phyloP scores from a whole-genome alignment of 495 filamentous ascomycete genomes.

The Podospora bellae-mahoneyi region DNA sequence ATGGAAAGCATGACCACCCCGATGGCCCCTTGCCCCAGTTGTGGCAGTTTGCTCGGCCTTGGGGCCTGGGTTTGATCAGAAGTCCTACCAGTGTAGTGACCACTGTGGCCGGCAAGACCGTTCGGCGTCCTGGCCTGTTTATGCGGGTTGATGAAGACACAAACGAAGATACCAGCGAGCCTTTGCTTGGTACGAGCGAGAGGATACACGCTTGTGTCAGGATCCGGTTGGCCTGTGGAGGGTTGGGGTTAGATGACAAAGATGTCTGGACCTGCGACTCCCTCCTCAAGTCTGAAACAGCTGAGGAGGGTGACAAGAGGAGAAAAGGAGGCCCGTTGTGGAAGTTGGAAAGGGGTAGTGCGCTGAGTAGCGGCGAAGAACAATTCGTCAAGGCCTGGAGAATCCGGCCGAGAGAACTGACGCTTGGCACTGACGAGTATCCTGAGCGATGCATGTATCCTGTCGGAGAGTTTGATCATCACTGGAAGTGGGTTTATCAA shows the following conservation, averaged over 20 bases:
- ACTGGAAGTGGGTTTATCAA: conserved; percentile 33
- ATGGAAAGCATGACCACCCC: conserved; percentile 23
- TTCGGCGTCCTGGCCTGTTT: conserved; percentile 30
- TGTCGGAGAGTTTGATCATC: conserved; percentile 20
- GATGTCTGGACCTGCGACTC: conserved; percentile 28
- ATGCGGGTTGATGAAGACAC: conserved; percentile 32
- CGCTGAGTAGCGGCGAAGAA: not conserved
- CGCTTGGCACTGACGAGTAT: conserved; percentile 17
- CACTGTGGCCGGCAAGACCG: conserved; percentile 27
- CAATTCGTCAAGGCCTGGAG: not conserved
- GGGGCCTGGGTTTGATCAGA: conserved; percentile 27
- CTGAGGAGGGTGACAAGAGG: conserved; percentile 4
- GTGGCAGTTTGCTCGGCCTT: conserved; percentile 30
- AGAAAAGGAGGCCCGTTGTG: conserved; percentile 17
- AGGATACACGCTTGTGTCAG: conserved; percentile 29
- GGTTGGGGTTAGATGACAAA: conserved; percentile 30
- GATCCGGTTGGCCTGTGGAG: conserved; percentile 27
- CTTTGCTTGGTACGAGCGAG: conserved; percentile 29
- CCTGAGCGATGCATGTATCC: conserved; percentile 24
- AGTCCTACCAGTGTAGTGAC: conserved; percentile 23
- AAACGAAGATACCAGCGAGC: conserved; percentile 33
- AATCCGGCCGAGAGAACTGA: conserved; percentile 16
- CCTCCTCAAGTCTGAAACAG: conserved; percentile 9
- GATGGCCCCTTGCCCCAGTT: conserved; percentile 11
- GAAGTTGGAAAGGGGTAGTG: conserved; percentile 17